Evolutionary conservation across 78 protist species (phyloP), one percentile per base, ranked within the genome.

Genomic region (Dictyostelium capitatum): DNA sequence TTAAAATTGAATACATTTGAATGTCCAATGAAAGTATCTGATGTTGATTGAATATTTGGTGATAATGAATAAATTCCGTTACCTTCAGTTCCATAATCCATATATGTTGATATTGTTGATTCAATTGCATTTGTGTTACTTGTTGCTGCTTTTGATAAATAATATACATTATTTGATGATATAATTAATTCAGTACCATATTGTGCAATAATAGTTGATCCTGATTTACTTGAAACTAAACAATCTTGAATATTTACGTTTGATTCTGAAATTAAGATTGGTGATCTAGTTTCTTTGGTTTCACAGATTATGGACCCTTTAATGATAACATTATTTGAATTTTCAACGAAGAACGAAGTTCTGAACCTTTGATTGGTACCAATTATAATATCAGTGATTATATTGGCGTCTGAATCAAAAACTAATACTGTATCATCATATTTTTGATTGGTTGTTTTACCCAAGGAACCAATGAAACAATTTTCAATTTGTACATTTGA

Each of bases 351-450:
- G 8, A 62, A 10, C 23, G 37, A 62, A 25, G 14, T 11, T 62
- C 70, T 62, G 23, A 62, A 62, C 23, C 70, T 62, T 62, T 62
- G 70, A 62, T 62, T 62, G 9, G n/a, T 25, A 6, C 77, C 77
- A 17, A 37, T 62, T 8, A 25, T 62, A n/a, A 62, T 25, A 62
- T 25, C 37, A 6, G 37, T 62, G 0, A 25, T 41, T n/a, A 6
- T 23, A 11, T 20, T 25, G n/a, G 70, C 17, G 11, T 62, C 28
- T 25, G 41, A 3, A n/a, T 25, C 20, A 17, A 62, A 25, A 8
- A 2, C 28, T 25, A 62, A 30, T n/a, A 10, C 23, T n/a, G 70
- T 25, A 25, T 62, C 70, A 2, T 62, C 3, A 25, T 62, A 62
- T 25, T 6, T 17, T 25, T 25, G 11, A 62, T 62, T 62, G n/a